These are phyloP conservation scores for Rauvolfia tetraphylla DNA, from an alignment of 257 asterid genomes.

Conservation along the genomic window DNA sequence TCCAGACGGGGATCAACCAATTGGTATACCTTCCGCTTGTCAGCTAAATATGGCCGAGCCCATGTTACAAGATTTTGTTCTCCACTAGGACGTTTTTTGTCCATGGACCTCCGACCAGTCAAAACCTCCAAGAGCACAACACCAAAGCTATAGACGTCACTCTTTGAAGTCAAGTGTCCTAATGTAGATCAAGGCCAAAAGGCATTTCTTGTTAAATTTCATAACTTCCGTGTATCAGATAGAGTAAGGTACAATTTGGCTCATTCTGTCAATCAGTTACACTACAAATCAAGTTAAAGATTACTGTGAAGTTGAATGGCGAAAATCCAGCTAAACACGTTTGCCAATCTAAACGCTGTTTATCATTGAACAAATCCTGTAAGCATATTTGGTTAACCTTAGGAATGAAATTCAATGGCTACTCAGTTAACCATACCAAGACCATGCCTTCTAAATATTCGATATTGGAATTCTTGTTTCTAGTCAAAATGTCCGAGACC, in stretches of 20 bases:
- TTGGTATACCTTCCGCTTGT: slow-evolving; percentile 77
- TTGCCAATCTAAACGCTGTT: not conserved
- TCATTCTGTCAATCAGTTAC: not conserved
- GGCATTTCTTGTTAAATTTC: not conserved
- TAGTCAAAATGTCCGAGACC: not conserved
- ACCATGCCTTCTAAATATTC: not conserved
- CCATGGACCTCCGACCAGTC: slow-evolving; percentile 91
- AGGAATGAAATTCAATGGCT: not conserved
- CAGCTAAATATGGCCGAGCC: slow-evolving; percentile 84
- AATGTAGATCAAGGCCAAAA: slow-evolving; percentile 9
- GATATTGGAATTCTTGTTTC: not conserved
- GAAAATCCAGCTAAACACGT: not conserved
- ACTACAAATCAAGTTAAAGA: not conserved
- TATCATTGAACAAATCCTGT: not conserved
- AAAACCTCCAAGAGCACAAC: slow-evolving; percentile 83
- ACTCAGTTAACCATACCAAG: not conserved
- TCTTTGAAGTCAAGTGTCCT: slow-evolving; percentile 92
- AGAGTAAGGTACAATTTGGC: not conserved
- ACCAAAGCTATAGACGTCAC: slow-evolving; percentile 91
- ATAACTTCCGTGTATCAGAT: not conserved
- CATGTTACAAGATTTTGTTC: slow-evolving; percentile 90
- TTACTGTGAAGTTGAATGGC: not conserved
- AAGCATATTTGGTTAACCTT: not conserved
- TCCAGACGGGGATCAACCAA: slow-evolving; percentile 90
- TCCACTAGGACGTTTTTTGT: slow-evolving; percentile 81